Evolutionary conservation across 106 monocot species (phyloP), one percentile per base, ranked within the genome.

Genomic region (Platanthera zijinensis): DNA sequence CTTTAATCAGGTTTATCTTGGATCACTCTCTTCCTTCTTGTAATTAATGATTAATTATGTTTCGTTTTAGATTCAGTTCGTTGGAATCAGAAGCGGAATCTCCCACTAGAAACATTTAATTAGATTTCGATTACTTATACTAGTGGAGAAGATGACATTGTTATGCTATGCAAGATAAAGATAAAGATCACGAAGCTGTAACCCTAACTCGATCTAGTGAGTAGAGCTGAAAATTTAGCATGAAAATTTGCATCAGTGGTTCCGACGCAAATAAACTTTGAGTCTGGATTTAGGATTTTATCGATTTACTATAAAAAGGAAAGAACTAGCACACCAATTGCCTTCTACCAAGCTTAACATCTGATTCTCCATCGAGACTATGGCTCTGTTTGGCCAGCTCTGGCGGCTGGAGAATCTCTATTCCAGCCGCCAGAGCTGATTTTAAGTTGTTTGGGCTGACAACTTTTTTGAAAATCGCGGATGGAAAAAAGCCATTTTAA

Each of bases 1-100:
- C 88, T 99, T 99, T 92, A 77, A 77, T 48, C 90, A 99, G 99
- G 99, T n/a, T n/a, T n/a, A n/a, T 94, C 3, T 72, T 72, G 47
- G 48, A 46, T 48, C 32, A 47, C 49, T 1, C n/a, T 13, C n/a
- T 52, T 72, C 53, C 57, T 39, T 32, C 21, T 2, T 70, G 8
- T 46, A 21, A 10, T 50, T 48, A 61, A 19, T 72, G 72, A 50
- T 49, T 72, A 10, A 50, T 51, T 63, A 32, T 77, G 45, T 12
- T 67, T 25, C 25, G 12, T 32, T 66, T 51, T 52, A 6, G 10
- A 48, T 50, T 10, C 5, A 9, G 4, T 8, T 18, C 7, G 6
- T 72, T 48, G 72, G 67, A 67, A 67, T 39, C 32, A 4, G 32
- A 28, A 28, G 12, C 30, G 12, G 21, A 67, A 39, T 46, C 17